Conservation (phyloP, 2,329 filamentous ascomycete genomes). For the Graphium sp. region DNA sequence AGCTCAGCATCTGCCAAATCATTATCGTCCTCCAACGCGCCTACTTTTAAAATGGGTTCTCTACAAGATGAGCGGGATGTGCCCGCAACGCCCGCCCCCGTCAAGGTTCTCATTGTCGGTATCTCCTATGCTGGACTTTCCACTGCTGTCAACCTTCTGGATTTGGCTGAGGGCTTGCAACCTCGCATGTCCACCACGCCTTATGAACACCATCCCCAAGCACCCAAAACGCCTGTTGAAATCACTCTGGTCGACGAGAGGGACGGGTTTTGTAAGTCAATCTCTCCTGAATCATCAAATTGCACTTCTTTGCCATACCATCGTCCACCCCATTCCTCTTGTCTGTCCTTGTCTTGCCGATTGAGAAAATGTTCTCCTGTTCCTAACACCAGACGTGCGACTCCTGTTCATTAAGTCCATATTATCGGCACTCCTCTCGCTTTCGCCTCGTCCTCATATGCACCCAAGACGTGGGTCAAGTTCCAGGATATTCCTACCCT, state of each 20-base stretch:
- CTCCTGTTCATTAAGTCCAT: constrained; percentile 49
- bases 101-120: constrained; percentile 47
- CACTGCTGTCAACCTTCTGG: constrained; percentile 47
- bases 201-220: constrained; percentile 20
- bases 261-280: constrained; percentile 61
- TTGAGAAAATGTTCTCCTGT: neutral
- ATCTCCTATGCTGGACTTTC: constrained; percentile 59
- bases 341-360: neutral
- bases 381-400: constrained; percentile 1
- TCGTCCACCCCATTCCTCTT: neutral
- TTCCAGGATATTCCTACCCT: constrained; percentile 52
- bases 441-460: constrained; percentile 44
- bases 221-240: constrained; percentile 38
- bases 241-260: constrained; percentile 63
- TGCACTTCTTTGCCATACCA: neutral
- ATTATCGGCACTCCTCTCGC: constrained; percentile 61
- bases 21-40: neutral
- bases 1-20: neutral
- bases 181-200: constrained; percentile 23
- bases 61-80: constrained; percentile 8
- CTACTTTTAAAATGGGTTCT: constrained; percentile 4
- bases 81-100: neutral
- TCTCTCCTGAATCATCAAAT: neutral
- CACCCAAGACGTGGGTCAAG: constrained; percentile 52
- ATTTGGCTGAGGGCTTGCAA: constrained; percentile 39